phyloP scores from a whole-genome alignment of 805 yeast species.

The Naumovozyma baii region DNA sequence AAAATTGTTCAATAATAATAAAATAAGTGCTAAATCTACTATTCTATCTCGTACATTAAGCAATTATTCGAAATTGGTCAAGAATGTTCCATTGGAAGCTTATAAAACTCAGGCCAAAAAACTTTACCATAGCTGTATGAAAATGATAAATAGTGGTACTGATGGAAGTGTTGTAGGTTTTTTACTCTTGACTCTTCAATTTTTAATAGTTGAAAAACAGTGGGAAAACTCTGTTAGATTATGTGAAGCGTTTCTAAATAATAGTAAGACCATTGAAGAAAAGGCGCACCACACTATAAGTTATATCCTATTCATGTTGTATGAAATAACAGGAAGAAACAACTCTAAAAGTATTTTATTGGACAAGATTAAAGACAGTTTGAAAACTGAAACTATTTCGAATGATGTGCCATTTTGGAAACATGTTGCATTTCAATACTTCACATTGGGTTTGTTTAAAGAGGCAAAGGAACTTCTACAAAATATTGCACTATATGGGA shows the following conservation, averaged over 20 bases:
- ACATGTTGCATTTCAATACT: conserved; percentile 21
- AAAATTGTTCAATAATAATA: conserved; percentile 20
- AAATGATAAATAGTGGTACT: conserved; percentile 14
- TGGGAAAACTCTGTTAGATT: conserved; percentile 25
- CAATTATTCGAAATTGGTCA: conserved; percentile 17
- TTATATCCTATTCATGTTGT: conserved; percentile 21
- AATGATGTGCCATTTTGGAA: conserved; percentile 20
- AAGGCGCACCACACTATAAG: conserved; percentile 4
- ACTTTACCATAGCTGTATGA: conserved; percentile 16
- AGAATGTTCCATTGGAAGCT: conserved; percentile 19
- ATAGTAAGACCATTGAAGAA: neutral
- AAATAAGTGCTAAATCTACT: conserved; percentile 11
- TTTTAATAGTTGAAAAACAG: conserved; percentile 21
- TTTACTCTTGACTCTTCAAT: conserved; percentile 19
- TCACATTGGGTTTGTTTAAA: conserved; percentile 12
- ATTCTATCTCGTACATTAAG: conserved; percentile 18
- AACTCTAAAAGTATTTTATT: conserved; percentile 15
- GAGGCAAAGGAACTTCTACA: conserved; percentile 13
- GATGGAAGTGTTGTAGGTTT: conserved; percentile 17
- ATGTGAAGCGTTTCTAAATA: conserved; percentile 17
- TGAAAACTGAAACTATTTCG: conserved; percentile 1
- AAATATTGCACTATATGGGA: conserved; percentile 3
- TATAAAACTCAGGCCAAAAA: conserved; percentile 26
- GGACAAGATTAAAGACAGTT: conserved; percentile 5
- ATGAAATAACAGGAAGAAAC: conserved; percentile 15